A percentile compares a stretch with the other conserved stretches of the same genome.
Conservation (phyloP, 2,329 filamentous ascomycete species). For the Fusarium tricinctum region DNA sequence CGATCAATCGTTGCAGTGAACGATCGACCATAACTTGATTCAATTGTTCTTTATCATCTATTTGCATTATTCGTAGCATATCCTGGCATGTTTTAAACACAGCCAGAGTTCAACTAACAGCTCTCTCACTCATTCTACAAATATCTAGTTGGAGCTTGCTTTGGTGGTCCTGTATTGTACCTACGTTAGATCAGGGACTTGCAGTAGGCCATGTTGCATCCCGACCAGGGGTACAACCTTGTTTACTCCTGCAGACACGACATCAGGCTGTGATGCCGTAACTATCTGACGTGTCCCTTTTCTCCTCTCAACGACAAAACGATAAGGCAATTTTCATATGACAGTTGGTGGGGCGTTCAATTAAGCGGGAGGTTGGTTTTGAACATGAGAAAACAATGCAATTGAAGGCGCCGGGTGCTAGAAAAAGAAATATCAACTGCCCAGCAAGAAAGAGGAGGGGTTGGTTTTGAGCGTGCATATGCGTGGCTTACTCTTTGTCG, state of each 20-base stretch:
- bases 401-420: not conserved
- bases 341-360: not conserved
- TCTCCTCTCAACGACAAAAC: constrained; percentile 1
- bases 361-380: constrained; percentile 6
- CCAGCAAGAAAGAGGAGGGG: not conserved
- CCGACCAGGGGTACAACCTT: constrained; percentile 30
- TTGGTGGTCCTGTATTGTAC: constrained; percentile 1
- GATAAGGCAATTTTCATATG: not conserved
- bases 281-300: constrained; percentile 40
- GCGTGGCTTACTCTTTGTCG: no score
- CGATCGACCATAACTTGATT: constrained; percentile 17
- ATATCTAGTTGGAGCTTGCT: not conserved
- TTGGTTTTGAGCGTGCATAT: not conserved
- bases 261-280: constrained; percentile 27
- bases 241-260: constrained; percentile 30
- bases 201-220: constrained; percentile 22
- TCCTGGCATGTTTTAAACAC: not conserved
- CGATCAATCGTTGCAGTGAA: constrained; percentile 13
- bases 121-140: not conserved
- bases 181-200: not conserved
- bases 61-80: not conserved
- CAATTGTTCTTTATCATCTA: not conserved
- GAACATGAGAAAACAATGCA: not conserved
- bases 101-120: not conserved
- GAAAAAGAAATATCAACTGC: constrained; percentile 6